Evolutionary conservation across 306 rosid species (phyloP).

Genomic region (Cucurbita ficifolia): DNA sequence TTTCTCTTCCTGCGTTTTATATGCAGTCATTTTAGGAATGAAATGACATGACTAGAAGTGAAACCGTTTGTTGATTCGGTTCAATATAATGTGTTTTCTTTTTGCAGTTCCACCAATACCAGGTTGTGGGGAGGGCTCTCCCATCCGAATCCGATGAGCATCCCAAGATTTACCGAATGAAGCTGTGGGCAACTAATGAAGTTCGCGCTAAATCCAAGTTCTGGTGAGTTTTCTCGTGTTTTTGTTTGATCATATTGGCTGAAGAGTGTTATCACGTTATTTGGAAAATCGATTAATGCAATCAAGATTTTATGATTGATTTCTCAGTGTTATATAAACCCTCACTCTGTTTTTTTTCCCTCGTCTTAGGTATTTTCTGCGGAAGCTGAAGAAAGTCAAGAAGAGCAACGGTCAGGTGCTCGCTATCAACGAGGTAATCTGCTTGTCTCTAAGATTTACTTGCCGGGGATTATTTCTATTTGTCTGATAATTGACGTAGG

Average conservation of each 20-base stretch:
- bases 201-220: conserved; percentile 94
- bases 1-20: background rate
- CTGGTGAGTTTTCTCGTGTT: conserved; percentile 32
- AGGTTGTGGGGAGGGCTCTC: conserved; percentile 83
- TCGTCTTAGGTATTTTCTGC: conserved; percentile 58
- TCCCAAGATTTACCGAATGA: conserved; percentile 84
- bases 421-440: conserved; percentile 38
- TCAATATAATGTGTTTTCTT: background rate
- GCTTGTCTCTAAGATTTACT: background rate
- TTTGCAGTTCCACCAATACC: conserved; percentile 75
- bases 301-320: background rate
- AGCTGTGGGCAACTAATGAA: conserved; percentile 90
- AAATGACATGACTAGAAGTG: background rate
- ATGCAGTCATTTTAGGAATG: background rate
- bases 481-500: background rate
- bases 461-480: background rate
- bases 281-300: background rate
- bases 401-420: conserved; percentile 89
- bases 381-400: conserved; percentile 84
- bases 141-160: conserved; percentile 61
- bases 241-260: background rate
- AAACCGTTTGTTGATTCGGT: too few relatives aligned
- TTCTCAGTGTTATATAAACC: background rate
- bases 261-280: background rate
- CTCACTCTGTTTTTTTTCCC: background rate